A percentile compares a stretch with the other conserved stretches of the same genome.
These are phyloP conservation scores for Chaetomidium leptoderma DNA, from an alignment of 495 filamentous ascomycete genomes.

Conservation along the genomic window DNA sequence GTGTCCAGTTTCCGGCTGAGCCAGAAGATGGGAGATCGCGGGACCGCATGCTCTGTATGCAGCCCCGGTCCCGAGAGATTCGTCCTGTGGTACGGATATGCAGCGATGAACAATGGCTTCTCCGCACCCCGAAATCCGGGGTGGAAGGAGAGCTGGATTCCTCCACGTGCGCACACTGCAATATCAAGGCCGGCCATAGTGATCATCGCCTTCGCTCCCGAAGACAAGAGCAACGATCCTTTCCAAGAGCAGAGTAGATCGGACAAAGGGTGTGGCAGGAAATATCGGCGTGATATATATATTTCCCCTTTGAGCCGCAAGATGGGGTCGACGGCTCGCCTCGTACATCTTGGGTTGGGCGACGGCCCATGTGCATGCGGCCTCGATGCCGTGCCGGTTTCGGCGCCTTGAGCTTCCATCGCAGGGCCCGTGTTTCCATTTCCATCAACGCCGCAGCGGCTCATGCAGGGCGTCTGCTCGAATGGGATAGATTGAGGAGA, in stretches of 20 bases:
- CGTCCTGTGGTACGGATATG: no score
- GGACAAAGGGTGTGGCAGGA: neutral
- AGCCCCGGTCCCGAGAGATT: no score
- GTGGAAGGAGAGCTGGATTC: no score
- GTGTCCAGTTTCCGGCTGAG: neutral
- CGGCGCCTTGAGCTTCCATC: neutral
- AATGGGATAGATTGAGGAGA: neutral
- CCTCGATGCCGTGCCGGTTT: neutral
- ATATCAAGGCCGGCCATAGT: neutral
- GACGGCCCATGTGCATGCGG: neutral
- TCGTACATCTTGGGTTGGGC: no score
- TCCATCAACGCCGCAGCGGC: neutral
- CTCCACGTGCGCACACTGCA: neutral
- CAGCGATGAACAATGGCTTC: neutral
- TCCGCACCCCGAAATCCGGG: no score
- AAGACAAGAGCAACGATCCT: neutral
- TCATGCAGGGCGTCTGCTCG: neutral
- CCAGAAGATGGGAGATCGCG: slow-evolving; percentile 1
- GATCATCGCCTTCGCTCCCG: neutral
- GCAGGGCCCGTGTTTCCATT: neutral
- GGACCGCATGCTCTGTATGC: no score
- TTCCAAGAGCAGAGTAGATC: neutral
- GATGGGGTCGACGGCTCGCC: neutral
- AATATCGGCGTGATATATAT: neutral
- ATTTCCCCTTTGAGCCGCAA: neutral